Base-by-base conservation (phyloP, 371 early-diverging fungal genomes). In the Chytridiales sp. region DNA sequence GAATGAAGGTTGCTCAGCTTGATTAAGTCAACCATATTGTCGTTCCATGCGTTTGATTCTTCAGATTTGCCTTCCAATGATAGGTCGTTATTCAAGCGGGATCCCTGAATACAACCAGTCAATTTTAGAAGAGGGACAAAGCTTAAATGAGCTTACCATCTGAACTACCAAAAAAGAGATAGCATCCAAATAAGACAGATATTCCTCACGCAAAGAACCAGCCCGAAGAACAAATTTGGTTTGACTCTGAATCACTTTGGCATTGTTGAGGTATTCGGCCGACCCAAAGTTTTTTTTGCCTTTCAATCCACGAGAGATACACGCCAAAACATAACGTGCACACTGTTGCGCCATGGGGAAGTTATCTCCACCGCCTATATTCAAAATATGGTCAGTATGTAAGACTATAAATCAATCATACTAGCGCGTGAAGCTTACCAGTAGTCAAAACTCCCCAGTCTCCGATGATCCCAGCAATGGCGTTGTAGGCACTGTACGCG, bases 341-440 rank as follows among this genome's bases (percentile, higher is more conserved):
- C 80, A 67, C 59, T 88, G 88, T 47, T 85, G 84, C 56, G 84
- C 70, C 66, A 87, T 56, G 0, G 84, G 84, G 6, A 78, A 81
- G 52, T 88, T 86, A 51, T 88, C 88, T 47, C 88, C 88, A 53
- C 82, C 88, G 38, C 54, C n/a, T n/a, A n/a, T n/a, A n/a, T n/a
- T n/a, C n/a, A n/a, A n/a, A n/a, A n/a, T n/a, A n/a, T n/a, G n/a
- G n/a, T n/a, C n/a, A n/a, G n/a, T n/a, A n/a, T n/a, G n/a, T n/a
- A n/a, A n/a, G n/a, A n/a, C n/a, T n/a, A n/a, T n/a, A n/a, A n/a
- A n/a, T n/a, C n/a, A n/a, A n/a, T n/a, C n/a, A n/a, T n/a, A n/a
- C n/a, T n/a, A n/a, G n/a, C n/a, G n/a, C n/a, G n/a, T n/a, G n/a
- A n/a, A n/a, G n/a, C n/a, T n/a, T n/a, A n/a, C n/a, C 54, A 9